A percentile compares a stretch with the other conserved stretches of the same genome.
Evolutionary conservation across 768 basidiomycete genomes (phyloP).

Genomic region (Lenzites betulinus): DNA sequence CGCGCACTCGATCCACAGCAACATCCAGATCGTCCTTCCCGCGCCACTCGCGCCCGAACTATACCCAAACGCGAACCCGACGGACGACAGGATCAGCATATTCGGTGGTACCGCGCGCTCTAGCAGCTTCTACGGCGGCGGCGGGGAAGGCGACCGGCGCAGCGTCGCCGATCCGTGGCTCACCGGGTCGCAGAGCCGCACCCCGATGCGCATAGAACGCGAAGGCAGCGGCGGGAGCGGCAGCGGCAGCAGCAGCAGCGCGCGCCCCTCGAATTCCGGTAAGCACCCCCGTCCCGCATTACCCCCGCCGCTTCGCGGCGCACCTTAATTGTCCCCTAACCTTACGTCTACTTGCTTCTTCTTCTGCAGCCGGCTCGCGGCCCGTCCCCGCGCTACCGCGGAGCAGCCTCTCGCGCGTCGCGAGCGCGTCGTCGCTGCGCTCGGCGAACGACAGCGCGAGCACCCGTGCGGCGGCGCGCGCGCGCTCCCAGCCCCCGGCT

Average conservation of each 20-base stretch:
- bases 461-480: slow-evolving; percentile 11
- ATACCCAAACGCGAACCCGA: slow-evolving; percentile 11
- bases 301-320: neutral
- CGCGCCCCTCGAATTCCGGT: slow-evolving; percentile 9
- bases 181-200: slow-evolving; percentile 13
- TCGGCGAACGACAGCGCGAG: slow-evolving; percentile 11
- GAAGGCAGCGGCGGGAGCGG: slow-evolving; percentile 9
- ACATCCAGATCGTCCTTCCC: slow-evolving; percentile 69
- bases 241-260: slow-evolving; percentile 10
- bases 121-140: slow-evolving; percentile 9
- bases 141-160: slow-evolving; percentile 12
- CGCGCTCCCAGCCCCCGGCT: slow-evolving; percentile 20
- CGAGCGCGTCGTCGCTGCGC: slow-evolving; percentile 8
- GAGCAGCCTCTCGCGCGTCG: slow-evolving; percentile 19
- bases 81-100: slow-evolving; percentile 11
- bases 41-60: slow-evolving; percentile 54
- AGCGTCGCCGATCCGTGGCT: slow-evolving; percentile 23
- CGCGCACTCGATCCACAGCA: slow-evolving; percentile 62
- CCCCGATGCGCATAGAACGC: neutral
- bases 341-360: too few relatives aligned
- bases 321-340: neutral
- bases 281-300: neutral
- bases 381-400: slow-evolving; percentile 4
- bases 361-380: neutral
- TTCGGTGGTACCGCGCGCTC: slow-evolving; percentile 5